Base-by-base conservation (phyloP, 1,139 yeast species). In the Wickerhamomyces sp. region DNA sequence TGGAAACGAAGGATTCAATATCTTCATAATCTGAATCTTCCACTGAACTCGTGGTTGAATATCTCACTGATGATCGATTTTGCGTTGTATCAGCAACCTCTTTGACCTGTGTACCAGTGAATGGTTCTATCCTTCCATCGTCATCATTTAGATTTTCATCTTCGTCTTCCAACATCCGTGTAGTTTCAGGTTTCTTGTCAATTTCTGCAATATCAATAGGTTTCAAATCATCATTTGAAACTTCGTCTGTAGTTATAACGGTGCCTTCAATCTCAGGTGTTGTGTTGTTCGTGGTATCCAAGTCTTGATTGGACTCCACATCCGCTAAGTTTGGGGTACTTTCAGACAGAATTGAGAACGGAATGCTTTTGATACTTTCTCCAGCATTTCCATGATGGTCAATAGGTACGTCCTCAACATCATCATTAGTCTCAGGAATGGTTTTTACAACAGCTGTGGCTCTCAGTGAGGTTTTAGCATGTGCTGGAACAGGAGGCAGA, bases 1-100 rank as follows among this genome's bases (percentile, higher is more conserved):
- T 38, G 0, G 55, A 46, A 10, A 47, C 46, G 23, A 51, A 41
- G 2, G 54, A 47, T 19, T 45, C 49, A 16, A 45, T 36, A 11
- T 48, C 51, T 21, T 46, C 45, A 31, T 42, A 39, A 8, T 36
- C 42, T 2, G 33, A 31, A 8, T 33, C 36, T 16, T 21, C 18
- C 10, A 11, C 6, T 15, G 25, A 8, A 17, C 21, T 13, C 6
- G 8, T 19, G 17, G 12, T 16, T 12, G 23, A 13, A 13, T 18
- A n/a, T 23, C 27, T 23, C 6, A 16, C 11, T 6, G 18, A 3
- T 3, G 39, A 38, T 16, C 21, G 16, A 6, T 32, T 19, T 9
- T 13, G 7, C n/a, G 10, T 26, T 14, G 26, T 23, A 6, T 9
- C 14, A 23, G 12, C 25, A 23, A 9, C 12, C 6, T 23, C 14